These are phyloP conservation scores for Lepidium campestre DNA, from an alignment of 441 rosid genomes.

Conservation along the genomic window DNA sequence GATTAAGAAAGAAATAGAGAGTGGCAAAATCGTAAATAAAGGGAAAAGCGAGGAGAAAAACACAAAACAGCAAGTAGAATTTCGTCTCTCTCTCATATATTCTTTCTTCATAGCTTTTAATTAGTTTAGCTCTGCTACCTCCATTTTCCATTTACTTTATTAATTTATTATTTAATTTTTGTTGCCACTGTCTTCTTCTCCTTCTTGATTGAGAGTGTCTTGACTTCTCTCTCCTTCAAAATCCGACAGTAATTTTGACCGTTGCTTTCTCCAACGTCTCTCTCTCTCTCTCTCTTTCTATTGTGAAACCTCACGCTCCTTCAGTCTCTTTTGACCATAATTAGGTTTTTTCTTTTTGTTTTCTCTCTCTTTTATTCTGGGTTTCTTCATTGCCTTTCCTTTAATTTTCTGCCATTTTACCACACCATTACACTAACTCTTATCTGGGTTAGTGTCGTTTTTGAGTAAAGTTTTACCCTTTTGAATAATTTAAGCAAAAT, in stretches of 20 bases:
- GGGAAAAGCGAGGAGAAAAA: conserved; percentile 25
- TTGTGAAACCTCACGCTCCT: conserved; percentile 29
- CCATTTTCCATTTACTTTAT: conserved; percentile 6
- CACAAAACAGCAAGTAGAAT: conserved; percentile 7
- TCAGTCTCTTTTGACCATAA: conserved; percentile 19
- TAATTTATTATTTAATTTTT: background rate
- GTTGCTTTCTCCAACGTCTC: conserved; percentile 28
- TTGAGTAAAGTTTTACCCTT: background rate
- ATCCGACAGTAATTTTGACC: conserved; percentile 32
- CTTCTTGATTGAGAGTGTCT: background rate
- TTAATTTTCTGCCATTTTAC: background rate
- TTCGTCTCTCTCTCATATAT: conserved; percentile 7
- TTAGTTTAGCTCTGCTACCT: background rate
- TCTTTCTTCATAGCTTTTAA: conserved; percentile 17
- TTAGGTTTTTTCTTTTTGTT: conserved; percentile 13
- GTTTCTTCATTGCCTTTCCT: background rate
- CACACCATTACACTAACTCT: background rate
- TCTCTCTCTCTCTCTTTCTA: conserved; percentile 8
- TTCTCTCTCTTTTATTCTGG: conserved; percentile 11
- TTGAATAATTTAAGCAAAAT: background rate
- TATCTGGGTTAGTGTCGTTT: background rate
- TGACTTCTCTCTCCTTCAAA: conserved; percentile 23
- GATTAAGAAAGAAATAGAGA: background rate
- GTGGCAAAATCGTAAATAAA: conserved; percentile 37
- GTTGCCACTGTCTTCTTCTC: conserved; percentile 12